Evolutionary conservation across 441 rosid genomes (phyloP), one percentile per base, ranked within the genome.

Genomic region (Biscutella auriculata): DNA sequence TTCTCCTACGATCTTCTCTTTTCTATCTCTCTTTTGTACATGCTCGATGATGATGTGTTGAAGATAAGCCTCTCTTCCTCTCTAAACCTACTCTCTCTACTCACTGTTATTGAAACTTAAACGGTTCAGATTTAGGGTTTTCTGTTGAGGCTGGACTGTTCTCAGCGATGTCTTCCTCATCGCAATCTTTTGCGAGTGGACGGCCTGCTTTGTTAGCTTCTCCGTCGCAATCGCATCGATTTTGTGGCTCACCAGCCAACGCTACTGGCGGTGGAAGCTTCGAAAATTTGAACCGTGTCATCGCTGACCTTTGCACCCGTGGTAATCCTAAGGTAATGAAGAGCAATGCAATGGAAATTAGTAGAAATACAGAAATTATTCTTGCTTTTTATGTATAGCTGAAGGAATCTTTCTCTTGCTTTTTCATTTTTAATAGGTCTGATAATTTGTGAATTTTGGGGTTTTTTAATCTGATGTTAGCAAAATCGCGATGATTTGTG

Each of bases 231-330:
- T 73, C 86, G 17, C 81, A 82, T 53, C 96, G 95, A 32, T 88
- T 76, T 69, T 69, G 75, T 40, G 84, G 79, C 13, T 73, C 87
- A 11, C 55, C 76, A 48, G 73, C 90, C 29, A 51, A 84, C 16
- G 76, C 67, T 42, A 70, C 85, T 15, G 68, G 78, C 34, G 89
- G 88, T 37, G 79, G 88, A 42, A 82, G 82, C 72, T 82, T 76
- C 34, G 99, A 93, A 29, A 77, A 85, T 37, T 75, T 87, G 60
- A 87, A 85, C 69, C 92, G 96, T 42, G 87, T 85, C 67, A 75
- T 89, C 48, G 74, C 82, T 9, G 95, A 89, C 82, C 95, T 89
- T 73, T 89, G 93, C 69, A 80, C 76, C 34, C 88, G 83, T 16
- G 93, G 87, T 41, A 80, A 75, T 60, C 91, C 96, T 32, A 89